These are phyloP conservation scores for Hyaloscypha variabilis DNA, from an alignment of 495 filamentous ascomycete genomes.

Conservation along the genomic window DNA sequence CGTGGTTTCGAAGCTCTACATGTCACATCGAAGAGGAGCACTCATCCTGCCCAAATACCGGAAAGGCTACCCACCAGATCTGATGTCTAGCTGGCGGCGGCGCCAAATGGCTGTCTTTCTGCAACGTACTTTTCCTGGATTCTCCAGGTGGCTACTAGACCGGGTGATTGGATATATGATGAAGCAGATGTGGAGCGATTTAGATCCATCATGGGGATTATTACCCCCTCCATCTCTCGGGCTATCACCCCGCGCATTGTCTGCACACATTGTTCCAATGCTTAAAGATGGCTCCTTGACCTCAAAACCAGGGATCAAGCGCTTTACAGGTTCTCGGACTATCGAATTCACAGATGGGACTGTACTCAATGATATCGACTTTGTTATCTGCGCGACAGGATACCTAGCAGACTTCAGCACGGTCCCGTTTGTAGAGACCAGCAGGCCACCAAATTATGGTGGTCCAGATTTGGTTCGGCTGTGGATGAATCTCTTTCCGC, in stretches of 20 bases:
- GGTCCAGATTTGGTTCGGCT: conserved; percentile 33
- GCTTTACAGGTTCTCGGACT: conserved; percentile 32
- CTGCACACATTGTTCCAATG: conserved; percentile 32
- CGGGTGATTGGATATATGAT: neutral
- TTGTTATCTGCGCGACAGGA: conserved; percentile 42
- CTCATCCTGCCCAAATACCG: conserved; percentile 13
- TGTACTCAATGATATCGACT: conserved; percentile 36
- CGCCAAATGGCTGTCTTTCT: conserved; percentile 11
- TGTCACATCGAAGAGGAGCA: conserved; percentile 18
- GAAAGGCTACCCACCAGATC: conserved; percentile 15
- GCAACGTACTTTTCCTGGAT: conserved; percentile 6
- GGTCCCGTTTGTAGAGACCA: conserved; percentile 30
- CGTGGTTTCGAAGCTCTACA: conserved; percentile 12
- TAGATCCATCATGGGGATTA: conserved; percentile 38
- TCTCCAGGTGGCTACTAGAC: conserved; percentile 17
- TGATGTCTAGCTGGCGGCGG: conserved; percentile 9
- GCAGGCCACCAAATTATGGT: conserved; percentile 23
- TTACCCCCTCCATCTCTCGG: conserved; percentile 21
- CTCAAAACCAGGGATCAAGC: conserved; percentile 32
- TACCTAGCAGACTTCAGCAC: conserved; percentile 37
- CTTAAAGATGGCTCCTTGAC: conserved; percentile 32
- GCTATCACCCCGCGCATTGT: conserved; percentile 30
- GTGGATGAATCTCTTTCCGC: conserved; percentile 44
- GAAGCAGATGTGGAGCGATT: conserved; percentile 4
- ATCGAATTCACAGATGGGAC: conserved; percentile 41